phyloP scores from a whole-genome alignment of 2,329 filamentous ascomycete genomes.

The Knufia fluminis region DNA sequence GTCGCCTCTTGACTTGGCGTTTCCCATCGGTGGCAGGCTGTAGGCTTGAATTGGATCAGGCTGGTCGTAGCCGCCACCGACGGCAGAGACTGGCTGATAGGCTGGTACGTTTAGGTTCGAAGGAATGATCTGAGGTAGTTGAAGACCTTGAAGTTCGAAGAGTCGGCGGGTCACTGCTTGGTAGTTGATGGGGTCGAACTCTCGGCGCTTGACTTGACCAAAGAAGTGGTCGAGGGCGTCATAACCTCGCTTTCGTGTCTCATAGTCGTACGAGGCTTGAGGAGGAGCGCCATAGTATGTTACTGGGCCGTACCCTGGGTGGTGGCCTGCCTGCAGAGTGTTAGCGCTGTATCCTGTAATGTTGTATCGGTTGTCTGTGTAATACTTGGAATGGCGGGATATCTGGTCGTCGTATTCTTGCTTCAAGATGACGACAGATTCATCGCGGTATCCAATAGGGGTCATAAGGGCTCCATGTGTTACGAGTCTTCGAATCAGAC shows the following conservation, averaged over 20 bases:
- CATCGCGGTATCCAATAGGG: not conserved
- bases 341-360: not conserved
- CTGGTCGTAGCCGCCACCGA: slow-evolving; percentile 43
- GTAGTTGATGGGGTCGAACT: slow-evolving; percentile 84
- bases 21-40: slow-evolving; percentile 76
- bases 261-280: slow-evolving; percentile 60
- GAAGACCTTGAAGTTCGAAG: slow-evolving; percentile 65
- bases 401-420: not conserved
- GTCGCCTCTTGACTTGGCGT: slow-evolving; percentile 86
- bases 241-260: slow-evolving; percentile 72
- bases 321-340: slow-evolving; percentile 42
- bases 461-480: not conserved
- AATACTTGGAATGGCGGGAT: not conserved
- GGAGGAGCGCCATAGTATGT: slow-evolving; percentile 67
- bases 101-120: slow-evolving; percentile 37
- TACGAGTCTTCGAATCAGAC: slow-evolving; percentile 3
- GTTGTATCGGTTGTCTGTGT: not conserved
- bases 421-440: not conserved
- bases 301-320: slow-evolving; percentile 56
- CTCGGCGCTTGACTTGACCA: slow-evolving; percentile 79
- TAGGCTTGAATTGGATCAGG: slow-evolving; percentile 63
- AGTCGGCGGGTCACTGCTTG: slow-evolving; percentile 83
- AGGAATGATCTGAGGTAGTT: slow-evolving; percentile 52
- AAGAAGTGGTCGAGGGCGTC: slow-evolving; percentile 93
- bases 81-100: slow-evolving; percentile 43